Base-by-base conservation (phyloP, 2,329 filamentous ascomycete genomes). In the Sclerotinia sclerotiorum region DNA sequence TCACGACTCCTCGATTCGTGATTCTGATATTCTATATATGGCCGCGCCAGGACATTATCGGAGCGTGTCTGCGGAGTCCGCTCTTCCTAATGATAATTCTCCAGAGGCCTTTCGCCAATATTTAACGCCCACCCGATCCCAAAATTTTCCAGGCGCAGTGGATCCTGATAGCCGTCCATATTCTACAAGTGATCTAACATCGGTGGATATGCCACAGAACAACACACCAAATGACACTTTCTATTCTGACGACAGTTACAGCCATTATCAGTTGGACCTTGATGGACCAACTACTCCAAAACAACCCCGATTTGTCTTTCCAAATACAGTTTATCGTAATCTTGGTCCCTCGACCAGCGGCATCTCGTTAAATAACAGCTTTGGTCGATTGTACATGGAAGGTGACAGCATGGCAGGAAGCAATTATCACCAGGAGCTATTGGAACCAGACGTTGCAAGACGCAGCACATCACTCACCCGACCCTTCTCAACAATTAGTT, bases 131-230 rank as follows among this genome's bases (percentile, higher is more conserved):
- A 49, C 51, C 15, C 21, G 3, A 5, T 49, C 66, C 5, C 49
- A 61, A 17, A 61, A 42, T 39, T 62, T 65, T n/a, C 27, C 13
- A 60, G 69, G 6, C 27, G 54, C 39, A 21, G 44, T 29, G 11
- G 49, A 19, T 11, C 61, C 60, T 19, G 56, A 68, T 17, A 57
- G 60, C 15, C 70, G 70, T 19, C 70, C 70, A 32, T 72, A 68
- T 46, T 71, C 70, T 19, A 61, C 70, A 19, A 70, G 69, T 6
- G 68, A 69, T 35, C 21, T 70, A 17, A 70, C 65, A n/a, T 72
- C 69, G 13, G 19, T 71, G 7, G 44, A 71, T 48, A 51, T 54
- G 27, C 68, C 66, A 8, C 69, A 64, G 39, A 49, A 64, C 19
- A 70, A 70, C 15, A 70, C 70, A 13, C 65, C 66, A 27, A 68